Conservation (phyloP, 192 early-diverging fungal species). For the Rhizophagus clarus region DNA sequence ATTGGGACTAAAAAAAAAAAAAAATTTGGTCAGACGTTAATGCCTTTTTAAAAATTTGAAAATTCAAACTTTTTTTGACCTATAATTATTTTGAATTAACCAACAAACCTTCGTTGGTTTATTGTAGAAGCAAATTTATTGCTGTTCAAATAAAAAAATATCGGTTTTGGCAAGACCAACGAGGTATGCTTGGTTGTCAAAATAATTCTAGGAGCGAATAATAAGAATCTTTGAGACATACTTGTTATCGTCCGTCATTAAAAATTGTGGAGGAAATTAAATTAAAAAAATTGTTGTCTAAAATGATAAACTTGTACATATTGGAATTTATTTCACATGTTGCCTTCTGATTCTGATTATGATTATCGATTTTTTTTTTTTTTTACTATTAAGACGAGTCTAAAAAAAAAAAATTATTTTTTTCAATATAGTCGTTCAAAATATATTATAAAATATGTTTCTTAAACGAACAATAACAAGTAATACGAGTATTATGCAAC, state of each 20-base stretch:
- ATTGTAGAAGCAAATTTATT: not conserved
- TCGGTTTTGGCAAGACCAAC: not conserved
- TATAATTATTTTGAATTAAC: slow-evolving; percentile 15
- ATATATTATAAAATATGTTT: not conserved
- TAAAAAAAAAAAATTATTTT: too few relatives aligned
- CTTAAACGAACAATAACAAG: not conserved
- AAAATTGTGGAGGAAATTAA: too few relatives aligned
- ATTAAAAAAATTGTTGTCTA: not conserved
- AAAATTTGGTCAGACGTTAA: not conserved
- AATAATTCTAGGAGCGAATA: not conserved
- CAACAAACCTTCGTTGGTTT: slow-evolving; percentile 31
- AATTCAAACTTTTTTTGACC: not conserved
- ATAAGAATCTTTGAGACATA: slow-evolving; percentile 3
- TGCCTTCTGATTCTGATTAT: too few relatives aligned
- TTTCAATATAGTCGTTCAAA: too few relatives aligned
- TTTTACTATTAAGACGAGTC: too few relatives aligned
- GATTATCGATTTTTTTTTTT: too few relatives aligned
- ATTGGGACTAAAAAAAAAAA: slow-evolving; percentile 1
- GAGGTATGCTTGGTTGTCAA: slow-evolving; percentile 27
- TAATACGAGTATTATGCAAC: not conserved
- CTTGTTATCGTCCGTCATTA: slow-evolving; percentile 3
- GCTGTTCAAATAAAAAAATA: not conserved
- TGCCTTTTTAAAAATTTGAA: not conserved
- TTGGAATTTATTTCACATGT: too few relatives aligned
- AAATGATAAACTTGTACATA: too few relatives aligned